Conservation (phyloP, 345 rosid species). For the Rhodomyrtus tomentosa region DNA sequence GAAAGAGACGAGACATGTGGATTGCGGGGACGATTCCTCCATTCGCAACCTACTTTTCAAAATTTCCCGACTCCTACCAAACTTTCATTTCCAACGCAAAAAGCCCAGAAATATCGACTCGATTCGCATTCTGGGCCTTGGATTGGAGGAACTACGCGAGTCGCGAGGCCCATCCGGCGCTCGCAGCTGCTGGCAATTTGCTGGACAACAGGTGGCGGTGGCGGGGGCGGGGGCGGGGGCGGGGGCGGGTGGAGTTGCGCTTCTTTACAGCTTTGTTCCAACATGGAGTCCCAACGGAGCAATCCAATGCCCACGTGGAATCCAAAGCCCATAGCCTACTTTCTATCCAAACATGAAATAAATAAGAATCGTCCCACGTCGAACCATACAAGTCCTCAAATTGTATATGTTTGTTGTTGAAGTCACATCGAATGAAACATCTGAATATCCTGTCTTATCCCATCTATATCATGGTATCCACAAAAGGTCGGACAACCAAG, state of each 20-base stretch:
- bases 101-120: background rate
- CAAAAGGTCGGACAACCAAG: background rate
- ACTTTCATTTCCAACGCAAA: background rate
- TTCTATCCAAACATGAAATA: background rate
- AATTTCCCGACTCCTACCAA: background rate
- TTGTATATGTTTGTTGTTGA: background rate
- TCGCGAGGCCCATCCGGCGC: background rate
- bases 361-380: rapidly evolving
- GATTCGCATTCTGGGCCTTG: background rate
- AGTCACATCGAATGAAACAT: background rate
- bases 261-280: background rate
- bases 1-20: background rate
- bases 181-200: rapidly evolving
- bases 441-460: rapidly evolving
- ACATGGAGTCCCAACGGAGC: background rate
- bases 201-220: background rate
- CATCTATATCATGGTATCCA: background rate
- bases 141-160: background rate
- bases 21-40: background rate
- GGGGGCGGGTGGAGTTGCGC: background rate
- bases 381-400: background rate
- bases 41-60: background rate
- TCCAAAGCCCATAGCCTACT: background rate
- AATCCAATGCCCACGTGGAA: background rate
- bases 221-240: too few species aligned